Conservation (phyloP, 1,284 basidiomycete species). For the Marasmius oreades region DNA sequence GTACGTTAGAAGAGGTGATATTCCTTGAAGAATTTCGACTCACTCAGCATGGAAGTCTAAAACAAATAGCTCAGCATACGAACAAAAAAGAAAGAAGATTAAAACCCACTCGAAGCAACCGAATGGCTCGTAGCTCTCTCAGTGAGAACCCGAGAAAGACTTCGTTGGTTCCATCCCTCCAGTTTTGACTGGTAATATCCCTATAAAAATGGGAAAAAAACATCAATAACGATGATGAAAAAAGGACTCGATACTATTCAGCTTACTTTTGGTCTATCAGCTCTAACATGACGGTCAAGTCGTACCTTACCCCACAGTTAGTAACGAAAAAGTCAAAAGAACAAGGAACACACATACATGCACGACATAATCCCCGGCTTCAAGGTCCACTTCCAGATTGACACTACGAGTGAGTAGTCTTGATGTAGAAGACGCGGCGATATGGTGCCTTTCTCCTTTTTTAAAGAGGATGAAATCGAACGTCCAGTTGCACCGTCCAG, state of each 20-base stretch:
- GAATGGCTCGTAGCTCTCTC: constrained; percentile 41
- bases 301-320: neutral
- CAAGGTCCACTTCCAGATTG: constrained; percentile 37
- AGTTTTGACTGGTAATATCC: constrained; percentile 1
- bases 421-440: constrained; percentile 34
- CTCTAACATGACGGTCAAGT: constrained; percentile 7
- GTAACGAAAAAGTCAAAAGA: neutral
- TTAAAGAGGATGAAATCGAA: constrained; percentile 48
- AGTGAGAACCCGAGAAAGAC: constrained; percentile 24
- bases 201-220: constrained; percentile 1
- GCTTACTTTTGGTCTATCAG: neutral
- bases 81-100: neutral
- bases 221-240: neutral
- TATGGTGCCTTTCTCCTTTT: constrained; percentile 31
- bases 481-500: constrained; percentile 31
- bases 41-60: constrained; percentile 37
- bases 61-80: neutral
- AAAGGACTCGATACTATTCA: neutral
- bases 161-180: constrained; percentile 16
- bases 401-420: constrained; percentile 34
- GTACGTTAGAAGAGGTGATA: neutral
- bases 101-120: constrained; percentile 40
- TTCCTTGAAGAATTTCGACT: constrained; percentile 5
- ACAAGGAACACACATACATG: constrained; percentile 34
- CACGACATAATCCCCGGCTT: constrained; percentile 49